Evolutionary conservation across 139 green algal species (phyloP), one percentile per base, ranked within the genome.

Genomic region (Chlorella sp.): DNA sequence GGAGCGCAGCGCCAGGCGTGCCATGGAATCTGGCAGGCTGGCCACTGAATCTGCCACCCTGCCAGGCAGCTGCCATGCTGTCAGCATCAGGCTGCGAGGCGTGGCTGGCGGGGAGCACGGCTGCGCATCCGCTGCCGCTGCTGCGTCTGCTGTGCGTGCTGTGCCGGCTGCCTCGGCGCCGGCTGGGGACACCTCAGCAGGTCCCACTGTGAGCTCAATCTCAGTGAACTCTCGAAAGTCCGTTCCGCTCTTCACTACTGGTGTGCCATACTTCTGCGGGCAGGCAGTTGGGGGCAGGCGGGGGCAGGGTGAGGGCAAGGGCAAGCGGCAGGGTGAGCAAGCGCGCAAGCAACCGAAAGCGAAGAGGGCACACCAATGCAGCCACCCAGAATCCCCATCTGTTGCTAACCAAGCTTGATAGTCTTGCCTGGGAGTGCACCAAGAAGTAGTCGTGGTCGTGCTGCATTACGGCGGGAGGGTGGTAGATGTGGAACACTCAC

Each of bases 381-480:
- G 20, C 18, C 7, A 7, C 11, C 7, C 11, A 30, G 21, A 1
- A 32, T 32, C 20, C 12, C 21, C 1, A 20, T 67, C 5, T n/a
- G 60, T 20, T n/a, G 23, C 26, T 30, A 30, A 69, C 6, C 13
- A 34, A 30, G 17, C 13, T 13, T 6, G 60, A 28, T 21, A 4
- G 0, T 16, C 72, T 16, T 11, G 36, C 76, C 76, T 82, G 15
- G 57, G 36, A 51, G 1, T n/a, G 25, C 25, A 82, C 34, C 15
- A 82, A 63, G 36, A 60, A 82, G 57, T 39, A 72, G 2, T 83
- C 78, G 28, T 83, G 78, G n/a, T 83, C 78, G n/a, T 83, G 78
- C 21, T 71, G 30, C 30, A 26, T n/a, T n/a, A n/a, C n/a, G n/a
- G n/a, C n/a, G n/a, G n/a, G n/a, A n/a, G n/a, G n/a, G n/a, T n/a